A percentile compares a stretch with the other conserved stretches of the same genome.
Conservation (phyloP, 2,329 filamentous ascomycete species). For the Neocatenulostroma microsporum region DNA sequence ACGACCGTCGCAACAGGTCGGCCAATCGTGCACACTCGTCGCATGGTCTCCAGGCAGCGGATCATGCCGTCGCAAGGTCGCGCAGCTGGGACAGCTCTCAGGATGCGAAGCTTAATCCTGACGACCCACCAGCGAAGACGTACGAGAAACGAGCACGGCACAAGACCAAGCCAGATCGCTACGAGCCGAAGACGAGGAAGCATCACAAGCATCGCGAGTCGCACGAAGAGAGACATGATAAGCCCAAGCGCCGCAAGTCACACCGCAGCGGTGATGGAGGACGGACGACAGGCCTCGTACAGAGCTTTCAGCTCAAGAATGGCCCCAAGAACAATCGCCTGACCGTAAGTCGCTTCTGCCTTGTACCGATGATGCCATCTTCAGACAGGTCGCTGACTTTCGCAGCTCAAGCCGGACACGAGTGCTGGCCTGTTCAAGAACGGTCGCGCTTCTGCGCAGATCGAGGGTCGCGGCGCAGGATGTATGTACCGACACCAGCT, state of each 20-base stretch:
- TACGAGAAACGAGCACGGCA: slow-evolving; percentile 40
- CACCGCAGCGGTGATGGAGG: slow-evolving; percentile 32
- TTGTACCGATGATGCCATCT: not conserved
- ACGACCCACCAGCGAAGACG: slow-evolving; percentile 8
- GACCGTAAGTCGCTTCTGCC: slow-evolving; percentile 32
- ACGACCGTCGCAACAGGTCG: slow-evolving; percentile 1
- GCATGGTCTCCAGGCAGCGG: not conserved
- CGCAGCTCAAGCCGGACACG: slow-evolving; percentile 37
- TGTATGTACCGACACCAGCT: slow-evolving; percentile 28
- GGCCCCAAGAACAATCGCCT: slow-evolving; percentile 36
- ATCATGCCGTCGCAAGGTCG: slow-evolving; percentile 4
- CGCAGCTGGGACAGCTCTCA: slow-evolving; percentile 7
- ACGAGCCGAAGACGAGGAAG: slow-evolving; percentile 32
- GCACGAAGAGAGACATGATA: slow-evolving; percentile 8
- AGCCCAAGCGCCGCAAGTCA: slow-evolving; percentile 26
- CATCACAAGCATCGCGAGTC: slow-evolving; percentile 25
- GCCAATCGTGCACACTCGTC: slow-evolving; percentile 6
- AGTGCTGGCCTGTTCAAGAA: slow-evolving; percentile 43
- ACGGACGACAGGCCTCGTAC: slow-evolving; percentile 31
- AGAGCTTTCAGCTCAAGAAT: slow-evolving; percentile 40
- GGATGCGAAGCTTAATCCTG: slow-evolving; percentile 1
- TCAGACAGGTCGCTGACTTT: slow-evolving; percentile 6
- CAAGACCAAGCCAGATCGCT: slow-evolving; percentile 41
- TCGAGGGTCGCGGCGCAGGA: slow-evolving; percentile 33
- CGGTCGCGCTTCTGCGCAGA: slow-evolving; percentile 40